phyloP scores from a whole-genome alignment of 2,329 filamentous ascomycete species.

The Talaromyces sp. region DNA sequence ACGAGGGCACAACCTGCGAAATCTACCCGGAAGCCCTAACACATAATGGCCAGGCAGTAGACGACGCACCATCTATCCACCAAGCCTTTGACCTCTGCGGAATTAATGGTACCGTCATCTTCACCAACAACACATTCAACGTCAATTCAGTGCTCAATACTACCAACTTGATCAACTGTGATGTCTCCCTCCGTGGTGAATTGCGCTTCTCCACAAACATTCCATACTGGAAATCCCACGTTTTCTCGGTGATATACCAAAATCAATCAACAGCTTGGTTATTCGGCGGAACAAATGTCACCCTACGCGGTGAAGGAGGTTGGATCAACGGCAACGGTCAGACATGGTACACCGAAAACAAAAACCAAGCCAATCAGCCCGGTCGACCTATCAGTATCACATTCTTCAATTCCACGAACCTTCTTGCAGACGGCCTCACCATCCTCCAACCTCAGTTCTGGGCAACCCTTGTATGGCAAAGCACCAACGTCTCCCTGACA shows the following conservation, averaged over 20 bases:
- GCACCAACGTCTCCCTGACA: conserved; percentile 53
- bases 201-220: conserved; percentile 48
- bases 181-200: conserved; percentile 30
- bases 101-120: conserved; percentile 29
- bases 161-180: conserved; percentile 29
- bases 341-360: conserved; percentile 57
- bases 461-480: conserved; percentile 50
- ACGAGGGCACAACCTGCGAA: conserved; percentile 24
- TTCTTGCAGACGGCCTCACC: conserved; percentile 48
- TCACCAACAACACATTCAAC: conserved; percentile 28
- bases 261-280: conserved; percentile 57
- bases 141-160: conserved; percentile 28
- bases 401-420: conserved; percentile 51
- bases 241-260: conserved; percentile 55
- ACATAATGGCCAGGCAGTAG: conserved; percentile 23
- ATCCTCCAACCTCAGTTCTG: conserved; percentile 54
- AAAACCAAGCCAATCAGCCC: conserved; percentile 47
- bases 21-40: conserved; percentile 27
- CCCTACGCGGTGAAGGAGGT: conserved; percentile 53
- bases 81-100: conserved; percentile 33
- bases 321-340: conserved; percentile 58
- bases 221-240: conserved; percentile 54
- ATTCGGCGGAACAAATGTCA: conserved; percentile 55
- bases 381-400: conserved; percentile 55
- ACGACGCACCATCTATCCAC: conserved; percentile 28